Percentiles rank a stretch among this genome's conserved stretches.
Conservation (phyloP, 1,284 basidiomycete genomes). For the Ustilago crameri region DNA sequence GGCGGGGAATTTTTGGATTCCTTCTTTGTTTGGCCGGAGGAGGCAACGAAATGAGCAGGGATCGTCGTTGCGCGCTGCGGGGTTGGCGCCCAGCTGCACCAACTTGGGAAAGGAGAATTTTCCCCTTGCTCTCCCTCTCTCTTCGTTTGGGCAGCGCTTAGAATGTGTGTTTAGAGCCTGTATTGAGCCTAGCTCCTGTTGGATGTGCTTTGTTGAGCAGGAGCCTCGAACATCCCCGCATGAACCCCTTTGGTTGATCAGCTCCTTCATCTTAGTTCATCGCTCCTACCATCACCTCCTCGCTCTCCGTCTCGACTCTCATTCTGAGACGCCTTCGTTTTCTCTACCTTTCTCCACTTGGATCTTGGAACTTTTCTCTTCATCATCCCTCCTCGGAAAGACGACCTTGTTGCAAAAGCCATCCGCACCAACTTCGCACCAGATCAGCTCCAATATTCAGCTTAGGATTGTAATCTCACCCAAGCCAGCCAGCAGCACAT, state of each 20-base stretch:
- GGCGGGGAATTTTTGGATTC: not conserved
- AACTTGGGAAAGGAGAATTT: not conserved
- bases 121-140: not conserved
- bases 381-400: not conserved
- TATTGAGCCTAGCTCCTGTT: too few relatives aligned
- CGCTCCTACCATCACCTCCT: not conserved
- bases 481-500: too few relatives aligned
- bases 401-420: too few relatives aligned
- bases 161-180: too few relatives aligned
- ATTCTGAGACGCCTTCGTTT: not conserved
- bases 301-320: not conserved
- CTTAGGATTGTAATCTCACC: too few relatives aligned
- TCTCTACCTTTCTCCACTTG: not conserved
- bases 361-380: not conserved
- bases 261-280: constrained; percentile 2
- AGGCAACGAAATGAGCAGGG: not conserved
- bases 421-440: too few relatives aligned
- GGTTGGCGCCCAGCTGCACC: constrained; percentile 1
- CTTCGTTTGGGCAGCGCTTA: too few relatives aligned
- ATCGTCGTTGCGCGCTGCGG: constrained; percentile 8
- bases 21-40: not conserved
- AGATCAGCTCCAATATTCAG: too few relatives aligned
- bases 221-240: constrained; percentile 18
- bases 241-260: constrained; percentile 13
- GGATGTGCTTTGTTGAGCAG: not conserved